Base-by-base conservation (phyloP, 2,329 filamentous ascomycete genomes). In the Pseudocercospora cruenta region DNA sequence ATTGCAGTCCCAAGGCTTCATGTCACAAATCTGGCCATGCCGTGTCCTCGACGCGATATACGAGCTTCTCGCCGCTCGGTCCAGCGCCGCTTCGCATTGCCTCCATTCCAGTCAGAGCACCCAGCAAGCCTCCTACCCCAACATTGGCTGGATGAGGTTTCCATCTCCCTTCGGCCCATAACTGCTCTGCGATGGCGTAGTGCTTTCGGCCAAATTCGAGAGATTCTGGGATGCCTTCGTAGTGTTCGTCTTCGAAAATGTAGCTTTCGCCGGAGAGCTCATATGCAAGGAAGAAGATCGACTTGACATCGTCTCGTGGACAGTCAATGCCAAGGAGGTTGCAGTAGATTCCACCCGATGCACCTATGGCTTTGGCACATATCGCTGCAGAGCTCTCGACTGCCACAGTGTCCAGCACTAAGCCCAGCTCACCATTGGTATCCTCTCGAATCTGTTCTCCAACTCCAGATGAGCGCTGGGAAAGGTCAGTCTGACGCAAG, bases 361-460 rank as follows among this genome's bases (percentile, higher is more conserved):
- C 22, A 9, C 63, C 54, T 14, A 69, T 60, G 21, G 67, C 69
- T 26, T 61, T 43, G 21, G 61, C 65, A 54, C 67, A 67, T 53
- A 69, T 66, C 1, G 59, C 62, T 2, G 64, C 62, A 28, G 63
- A 65, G 36, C 60, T 55, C 10, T 57, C 55, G 22, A 58, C 47
- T 26, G 63, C 51, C 19, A 72, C 64, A 21, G 64, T 65, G 71
- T 86, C 84, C 47, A 83, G 78, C 3, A 76, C 81, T 22, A 80
- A 72, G 16, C 71, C 70, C 4, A 85, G 72, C 21, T 70, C 73
- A 71, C 80, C 76, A 3, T 79, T 72, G 14, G 80, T 82, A 22
- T 73, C 75, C 47, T 75, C 70, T 26, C 78, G 77, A 72, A 86
- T 85, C 57, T 82, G 77, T 22, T 74, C 72, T 7, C 78, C 77